A percentile compares a stretch with the other conserved stretches of the same genome.
These are phyloP conservation scores for Geotrichum ghanense DNA, from an alignment of 805 yeast species.

Conservation along the genomic window DNA sequence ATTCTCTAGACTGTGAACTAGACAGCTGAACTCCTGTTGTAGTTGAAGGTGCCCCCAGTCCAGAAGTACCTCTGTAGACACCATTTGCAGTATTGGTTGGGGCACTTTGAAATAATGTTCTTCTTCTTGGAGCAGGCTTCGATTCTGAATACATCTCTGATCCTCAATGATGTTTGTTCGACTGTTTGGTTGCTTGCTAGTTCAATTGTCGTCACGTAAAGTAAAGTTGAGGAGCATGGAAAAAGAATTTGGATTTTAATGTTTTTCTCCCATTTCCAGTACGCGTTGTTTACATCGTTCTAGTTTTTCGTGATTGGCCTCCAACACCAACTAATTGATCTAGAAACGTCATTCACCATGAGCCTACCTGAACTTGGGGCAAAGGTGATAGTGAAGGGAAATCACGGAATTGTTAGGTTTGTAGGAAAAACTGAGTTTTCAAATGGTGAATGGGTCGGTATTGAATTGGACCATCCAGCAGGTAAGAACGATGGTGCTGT, in stretches of 20 bases:
- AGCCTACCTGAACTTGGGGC: constrained; percentile 5
- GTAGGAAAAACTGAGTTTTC: constrained; percentile 51
- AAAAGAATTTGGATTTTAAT: no score
- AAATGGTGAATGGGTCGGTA: constrained; percentile 58
- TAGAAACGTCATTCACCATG: no score
- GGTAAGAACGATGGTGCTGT: constrained; percentile 81
- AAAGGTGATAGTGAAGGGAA: constrained; percentile 22
- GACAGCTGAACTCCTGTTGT: neutral
- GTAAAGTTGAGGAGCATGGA: no score
- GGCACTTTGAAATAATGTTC: constrained; percentile 3
- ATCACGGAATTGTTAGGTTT: constrained; percentile 35
- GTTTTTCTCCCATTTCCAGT: no score
- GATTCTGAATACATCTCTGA: neutral
- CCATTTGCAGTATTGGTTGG: constrained; percentile 2
- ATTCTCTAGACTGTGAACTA: constrained; percentile 30
- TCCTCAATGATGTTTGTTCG: no score
- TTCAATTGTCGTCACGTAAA: no score
- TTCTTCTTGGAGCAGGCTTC: constrained; percentile 5
- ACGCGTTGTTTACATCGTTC: no score
- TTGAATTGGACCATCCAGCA: constrained; percentile 69
- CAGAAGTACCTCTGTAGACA: neutral
- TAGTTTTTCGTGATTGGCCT: no score
- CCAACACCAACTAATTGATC: no score
- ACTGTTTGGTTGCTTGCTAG: no score
- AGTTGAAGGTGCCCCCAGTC: neutral